Conservation (phyloP, 164 flowering plant genomes). For the Magnolia officinalis region DNA sequence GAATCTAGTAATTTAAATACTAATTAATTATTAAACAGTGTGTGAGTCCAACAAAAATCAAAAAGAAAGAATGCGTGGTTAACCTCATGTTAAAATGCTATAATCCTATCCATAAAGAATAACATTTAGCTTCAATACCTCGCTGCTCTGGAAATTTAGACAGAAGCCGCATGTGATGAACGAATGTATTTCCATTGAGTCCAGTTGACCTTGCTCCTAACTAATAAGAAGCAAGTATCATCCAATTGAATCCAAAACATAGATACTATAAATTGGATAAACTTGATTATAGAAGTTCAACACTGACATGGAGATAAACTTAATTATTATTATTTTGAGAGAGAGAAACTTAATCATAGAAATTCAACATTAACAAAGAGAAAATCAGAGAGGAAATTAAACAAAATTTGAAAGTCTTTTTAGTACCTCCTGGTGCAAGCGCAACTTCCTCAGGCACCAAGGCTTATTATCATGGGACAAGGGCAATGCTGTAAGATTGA, state of each 20-base stretch:
- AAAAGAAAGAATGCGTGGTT: not conserved
- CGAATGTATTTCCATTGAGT: slow-evolving; percentile 21
- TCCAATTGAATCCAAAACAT: not conserved
- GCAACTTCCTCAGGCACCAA: slow-evolving; percentile 11
- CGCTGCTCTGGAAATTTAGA: slow-evolving; percentile 5
- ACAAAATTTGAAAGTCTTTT: not conserved
- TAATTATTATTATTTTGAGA: too few relatives aligned
- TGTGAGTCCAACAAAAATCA: not conserved
- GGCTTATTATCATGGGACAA: slow-evolving; percentile 11
- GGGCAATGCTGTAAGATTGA: slow-evolving; percentile 16
- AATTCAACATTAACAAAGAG: not conserved
- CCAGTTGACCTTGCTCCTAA: slow-evolving; percentile 31
- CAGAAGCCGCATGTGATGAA: slow-evolving; percentile 4
- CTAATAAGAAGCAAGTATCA: slow-evolving; percentile 14
- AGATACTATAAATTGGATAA: not conserved
- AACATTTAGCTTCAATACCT: slow-evolving; percentile 13
- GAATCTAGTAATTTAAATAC: not conserved
- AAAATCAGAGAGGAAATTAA: not conserved
- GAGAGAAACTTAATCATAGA: not conserved
- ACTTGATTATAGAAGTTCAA: not conserved
- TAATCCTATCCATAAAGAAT: not conserved
- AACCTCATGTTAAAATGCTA: not conserved
- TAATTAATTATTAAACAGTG: not conserved
- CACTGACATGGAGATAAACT: not conserved
- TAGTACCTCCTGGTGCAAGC: slow-evolving; percentile 22